Base-by-base conservation (phyloP, 176 grass and related monocot species). In the Oryza australiensis region DNA sequence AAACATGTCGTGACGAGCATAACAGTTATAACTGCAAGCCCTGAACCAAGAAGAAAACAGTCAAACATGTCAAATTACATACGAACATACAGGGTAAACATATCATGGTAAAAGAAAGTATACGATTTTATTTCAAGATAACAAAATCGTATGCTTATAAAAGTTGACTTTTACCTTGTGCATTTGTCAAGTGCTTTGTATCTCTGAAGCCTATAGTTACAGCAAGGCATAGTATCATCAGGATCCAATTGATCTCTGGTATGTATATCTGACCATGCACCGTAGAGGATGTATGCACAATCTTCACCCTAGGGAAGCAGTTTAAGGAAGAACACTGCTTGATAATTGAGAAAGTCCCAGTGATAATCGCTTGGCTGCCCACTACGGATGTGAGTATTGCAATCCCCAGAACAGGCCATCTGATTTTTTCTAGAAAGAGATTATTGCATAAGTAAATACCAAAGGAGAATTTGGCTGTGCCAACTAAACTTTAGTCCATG, bases 1-100 rank as follows among this genome's bases (percentile, higher is more conserved):
- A 98, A 89, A 78, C 92, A 94, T 62, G 95, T 98, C 7, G 92
- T 98, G 57, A 98, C 95, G 0, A 97, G 82, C 94, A 97, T 94
- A 23, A 97, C 94, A 62, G 92, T 91, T 84, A 97, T 92, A 70
- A 97, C 86, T 3, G 94, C 92, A 86, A 97, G 79, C 22, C 94
- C 94, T 97, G 89, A 38, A 80, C 68, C 2, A 72, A 70, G 72
- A 69, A 77, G 40, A 68, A 73, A 30, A 26, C 46, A 65, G 29
- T 18, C 43, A 43, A 55, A 59, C 5, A 20, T 22, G 5, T 72
- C 22, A 38, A 76, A 9, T 70, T 70, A 53, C 51, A 69, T 14
- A 7, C 3, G 7, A 70, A 81, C 28, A 27, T 28, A 26, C n/a
- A 87, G 12, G 16, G 64, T 22, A 48, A 51, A 40, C 51, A 24